Evolutionary conservation across 139 green algal species (phyloP), one percentile per base, ranked within the genome.

Genomic region (Picochlorum costavermella): DNA sequence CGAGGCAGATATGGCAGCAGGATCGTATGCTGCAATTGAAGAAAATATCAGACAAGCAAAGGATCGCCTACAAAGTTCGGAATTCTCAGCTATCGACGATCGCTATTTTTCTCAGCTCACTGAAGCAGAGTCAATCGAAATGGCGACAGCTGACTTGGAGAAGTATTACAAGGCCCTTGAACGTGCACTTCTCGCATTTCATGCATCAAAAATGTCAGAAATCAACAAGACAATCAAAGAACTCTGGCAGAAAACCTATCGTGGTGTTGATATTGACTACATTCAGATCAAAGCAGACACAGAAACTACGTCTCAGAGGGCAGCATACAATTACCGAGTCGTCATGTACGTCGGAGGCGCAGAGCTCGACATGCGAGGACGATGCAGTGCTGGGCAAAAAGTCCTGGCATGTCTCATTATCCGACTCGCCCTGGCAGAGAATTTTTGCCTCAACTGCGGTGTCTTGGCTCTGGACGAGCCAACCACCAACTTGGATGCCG

Each of bases 181-280:
- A 75, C 86, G 86, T 69, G 94, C 94, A 17, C 77, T 99, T 77
- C 87, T 96, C 69, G 49, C 72, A 5, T 99, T 96, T 75, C 94
- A 99, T 80, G 84, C 86, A 56, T 83, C 60, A 69, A 96, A 96
- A 76, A 98, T 98, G 92, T 67, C 81, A 3, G 90, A 96, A 67
- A 95, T 98, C 79, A 98, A 98, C 80, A 88, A 89, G 72, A 86
- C 90, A 40, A 83, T 99, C 50, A 94, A 94, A 73, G 94, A 99
- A 85, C 81, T 99, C 64, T 99, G 94, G 94, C 92, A 98, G 77
- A 94, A 94, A 76, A 98, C 91, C 12, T 99, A 99, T 83, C 76
- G 90, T 26, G 81, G 86, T 53, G 76, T 83, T 46, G 92, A 98
- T 77, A 98, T 98, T 50, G 91, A 98, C 72, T 92, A 88, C 81